These are phyloP conservation scores for Petunia secreta DNA, from an alignment of 257 asterid species.

Conservation along the genomic window DNA sequence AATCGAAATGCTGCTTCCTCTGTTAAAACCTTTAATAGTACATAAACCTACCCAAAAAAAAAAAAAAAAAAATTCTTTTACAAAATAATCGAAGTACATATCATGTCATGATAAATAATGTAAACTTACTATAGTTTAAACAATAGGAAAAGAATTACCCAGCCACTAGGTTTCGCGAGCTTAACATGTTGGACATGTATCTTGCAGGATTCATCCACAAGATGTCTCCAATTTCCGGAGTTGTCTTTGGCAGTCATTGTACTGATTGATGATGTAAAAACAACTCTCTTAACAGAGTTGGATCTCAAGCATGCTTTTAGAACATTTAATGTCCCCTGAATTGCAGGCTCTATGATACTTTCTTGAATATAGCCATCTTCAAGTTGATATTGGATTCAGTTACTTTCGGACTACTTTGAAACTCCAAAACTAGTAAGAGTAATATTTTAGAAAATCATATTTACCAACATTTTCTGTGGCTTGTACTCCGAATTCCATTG, in stretches of 20 bases:
- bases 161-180: conserved; percentile 48
- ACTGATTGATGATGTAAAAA: conserved; percentile 81
- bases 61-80: not conserved
- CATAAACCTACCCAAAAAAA: conserved; percentile 56
- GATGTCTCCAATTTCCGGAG: conserved; percentile 53
- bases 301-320: conserved; percentile 69
- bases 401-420: not conserved
- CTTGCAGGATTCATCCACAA: conserved; percentile 78
- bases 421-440: not conserved
- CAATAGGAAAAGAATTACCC: conserved; percentile 55
- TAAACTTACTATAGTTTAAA: not conserved
- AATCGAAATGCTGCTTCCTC: conserved; percentile 77
- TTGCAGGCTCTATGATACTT: conserved; percentile 64
- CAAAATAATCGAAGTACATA: not conserved
- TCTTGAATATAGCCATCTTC: conserved; percentile 54
- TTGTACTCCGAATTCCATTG: conserved; percentile 71
- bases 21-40: conserved; percentile 62
- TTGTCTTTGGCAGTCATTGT: conserved; percentile 77
- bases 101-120: not conserved
- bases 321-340: conserved; percentile 66
- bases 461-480: conserved; percentile 53
- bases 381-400: conserved; percentile 20
- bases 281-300: conserved; percentile 49
- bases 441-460: not conserved
- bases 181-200: conserved; percentile 20